Percentiles rank a stretch among this genome's conserved stretches.
Evolutionary conservation across 306 rosid species (phyloP).

Genomic region (Trifolium pratense): DNA sequence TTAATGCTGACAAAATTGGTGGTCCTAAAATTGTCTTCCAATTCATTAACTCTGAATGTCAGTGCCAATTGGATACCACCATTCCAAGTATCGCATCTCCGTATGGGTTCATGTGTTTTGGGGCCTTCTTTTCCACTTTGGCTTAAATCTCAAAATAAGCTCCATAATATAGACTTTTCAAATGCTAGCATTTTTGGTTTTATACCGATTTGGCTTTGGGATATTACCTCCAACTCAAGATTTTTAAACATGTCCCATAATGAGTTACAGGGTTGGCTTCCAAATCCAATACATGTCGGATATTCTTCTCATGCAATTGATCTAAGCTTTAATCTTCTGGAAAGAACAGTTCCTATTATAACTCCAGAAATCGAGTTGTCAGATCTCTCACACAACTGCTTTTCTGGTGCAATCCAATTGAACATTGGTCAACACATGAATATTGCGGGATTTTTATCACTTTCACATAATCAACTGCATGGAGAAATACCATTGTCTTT

Average conservation of each 20-base stretch:
- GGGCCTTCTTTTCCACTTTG: constrained; percentile 57
- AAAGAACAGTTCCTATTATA: constrained; percentile 44
- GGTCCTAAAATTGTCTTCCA: constrained; percentile 25
- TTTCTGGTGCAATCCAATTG: constrained; percentile 48
- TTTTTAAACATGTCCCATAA: constrained; percentile 49
- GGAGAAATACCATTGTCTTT: constrained; percentile 50
- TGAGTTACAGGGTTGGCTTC: constrained; percentile 44
- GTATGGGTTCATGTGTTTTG: constrained; percentile 49
- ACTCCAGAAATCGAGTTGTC: not conserved
- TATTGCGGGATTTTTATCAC: constrained; percentile 35
- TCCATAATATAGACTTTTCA: constrained; percentile 35
- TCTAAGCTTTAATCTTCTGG: constrained; percentile 47
- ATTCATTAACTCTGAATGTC: constrained; percentile 46
- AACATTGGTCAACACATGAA: constrained; percentile 32
- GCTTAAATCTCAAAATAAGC: constrained; percentile 47
- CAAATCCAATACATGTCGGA: constrained; percentile 34
- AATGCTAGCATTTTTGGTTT: constrained; percentile 49
- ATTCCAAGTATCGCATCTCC: constrained; percentile 29
- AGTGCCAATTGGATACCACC: constrained; percentile 52
- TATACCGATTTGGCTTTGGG: constrained; percentile 59
- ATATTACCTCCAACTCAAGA: constrained; percentile 22
- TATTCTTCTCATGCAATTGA: constrained; percentile 27
- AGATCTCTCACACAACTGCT: constrained; percentile 53
- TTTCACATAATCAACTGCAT: constrained; percentile 47
- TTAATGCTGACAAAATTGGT: constrained; percentile 33